phyloP scores from a whole-genome alignment of 2,329 filamentous ascomycete species.

The Penicillium paneum region DNA sequence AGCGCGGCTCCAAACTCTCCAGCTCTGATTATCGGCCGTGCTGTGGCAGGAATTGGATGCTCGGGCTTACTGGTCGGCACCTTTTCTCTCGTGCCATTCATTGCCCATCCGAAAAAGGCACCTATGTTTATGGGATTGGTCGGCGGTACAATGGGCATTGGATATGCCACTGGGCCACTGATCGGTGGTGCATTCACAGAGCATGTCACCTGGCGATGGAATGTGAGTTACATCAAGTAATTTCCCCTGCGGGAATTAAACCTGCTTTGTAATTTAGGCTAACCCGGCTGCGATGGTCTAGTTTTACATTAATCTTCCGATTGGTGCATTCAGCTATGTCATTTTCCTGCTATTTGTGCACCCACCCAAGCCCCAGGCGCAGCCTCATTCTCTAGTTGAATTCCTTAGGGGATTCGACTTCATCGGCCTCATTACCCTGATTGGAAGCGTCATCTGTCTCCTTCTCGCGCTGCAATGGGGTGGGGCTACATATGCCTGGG shows the following conservation, averaged over 20 bases:
- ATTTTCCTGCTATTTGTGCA: slow-evolving; percentile 25
- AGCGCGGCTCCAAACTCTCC: slow-evolving; percentile 34
- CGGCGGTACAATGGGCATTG: no score
- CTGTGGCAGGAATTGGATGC: slow-evolving; percentile 36
- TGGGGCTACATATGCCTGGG: slow-evolving; percentile 14
- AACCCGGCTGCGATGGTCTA: slow-evolving; percentile 3
- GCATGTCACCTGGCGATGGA: no score
- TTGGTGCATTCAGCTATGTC: slow-evolving; percentile 42
- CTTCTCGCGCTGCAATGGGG: slow-evolving; percentile 27
- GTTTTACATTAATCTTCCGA: slow-evolving; percentile 37
- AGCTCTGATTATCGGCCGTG: slow-evolving; percentile 37
- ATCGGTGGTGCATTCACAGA: slow-evolving; percentile 45
- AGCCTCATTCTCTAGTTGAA: not conserved
- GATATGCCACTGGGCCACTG: slow-evolving; percentile 32
- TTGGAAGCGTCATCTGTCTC: slow-evolving; percentile 22
- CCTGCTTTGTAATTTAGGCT: no score
- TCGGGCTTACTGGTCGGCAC: slow-evolving; percentile 26
- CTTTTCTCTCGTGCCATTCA: slow-evolving; percentile 22
- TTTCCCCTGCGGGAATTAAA: no score
- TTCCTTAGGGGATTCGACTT: slow-evolving; percentile 43
- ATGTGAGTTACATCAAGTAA: slow-evolving; percentile 20
- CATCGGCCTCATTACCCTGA: slow-evolving; percentile 35
- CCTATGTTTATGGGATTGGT: no score
- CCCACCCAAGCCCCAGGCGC: not conserved
- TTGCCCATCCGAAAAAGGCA: no score